Base-by-base conservation (phyloP, 495 filamentous ascomycete species). In the Talaromyces borbonicus region DNA sequence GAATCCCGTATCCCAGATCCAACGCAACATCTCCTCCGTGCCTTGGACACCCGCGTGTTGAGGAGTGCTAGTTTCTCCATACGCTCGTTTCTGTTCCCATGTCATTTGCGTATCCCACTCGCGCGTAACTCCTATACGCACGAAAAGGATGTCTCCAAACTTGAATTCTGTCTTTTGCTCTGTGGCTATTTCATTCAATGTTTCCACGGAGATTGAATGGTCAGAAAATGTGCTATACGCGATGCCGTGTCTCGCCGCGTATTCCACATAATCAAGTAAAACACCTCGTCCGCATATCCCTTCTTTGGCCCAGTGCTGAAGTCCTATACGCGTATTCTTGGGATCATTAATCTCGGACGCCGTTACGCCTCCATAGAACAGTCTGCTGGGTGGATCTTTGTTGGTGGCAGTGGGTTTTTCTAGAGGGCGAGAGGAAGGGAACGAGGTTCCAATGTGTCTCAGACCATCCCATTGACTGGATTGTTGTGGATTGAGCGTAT, bases 381-480 rank as follows among this genome's bases (percentile, higher is more conserved):
- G 46, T 22, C 67, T 59, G 7, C 9, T 6, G n/a, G 25, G 15
- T 26, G 58, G 40, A 25, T 62, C 43, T 44, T 62, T 55, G 38
- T 60, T 53, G 16, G 61, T 51, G 9, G 60, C 56, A 8, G 56
- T 60, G 37, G n/a, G n/a, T n/a, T n/a, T n/a, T n/a, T n/a, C n/a
- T n/a, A n/a, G n/a, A n/a, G n/a, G n/a, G n/a, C n/a, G n/a, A n/a
- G n/a, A n/a, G n/a, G n/a, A n/a, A n/a, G n/a, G 18, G 4, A 15
- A 18, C 11, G 35, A 20, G n/a, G 35, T 15, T 11, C 16, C 35
- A 23, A 63, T 63, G 49, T 85, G 81, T 43, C 78, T 65, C 14
- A 85, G 72, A 15, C 79, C 78, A 58, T 87, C 83, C 83, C 83
- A 86, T 58, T 87, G 83, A 20, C 77, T 81, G 47, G 77, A 75